Percentiles rank a stretch among this genome's conserved stretches.
These are phyloP conservation scores for Chalara sp. DNA, from an alignment of 2,329 filamentous ascomycete genomes.

Conservation along the genomic window DNA sequence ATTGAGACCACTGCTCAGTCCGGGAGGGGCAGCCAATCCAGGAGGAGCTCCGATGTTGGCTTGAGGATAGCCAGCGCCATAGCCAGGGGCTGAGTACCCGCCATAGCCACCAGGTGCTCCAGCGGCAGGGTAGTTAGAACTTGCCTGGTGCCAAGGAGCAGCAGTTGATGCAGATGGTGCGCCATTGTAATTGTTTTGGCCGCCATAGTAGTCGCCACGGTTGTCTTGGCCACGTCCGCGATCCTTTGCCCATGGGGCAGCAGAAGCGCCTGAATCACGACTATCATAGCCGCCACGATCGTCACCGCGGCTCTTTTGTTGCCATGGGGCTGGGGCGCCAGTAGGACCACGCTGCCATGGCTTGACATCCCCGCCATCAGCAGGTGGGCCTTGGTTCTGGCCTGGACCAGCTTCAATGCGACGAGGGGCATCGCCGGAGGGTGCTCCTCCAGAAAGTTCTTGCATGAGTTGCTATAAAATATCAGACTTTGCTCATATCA, in stretches of 20 bases:
- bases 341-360: conserved; percentile 87
- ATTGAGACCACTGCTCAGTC: conserved; percentile 50
- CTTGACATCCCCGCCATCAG: conserved; percentile 54
- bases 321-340: conserved; percentile 76
- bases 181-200: conserved; percentile 36
- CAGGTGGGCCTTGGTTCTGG: conserved; percentile 42
- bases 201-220: conserved; percentile 40
- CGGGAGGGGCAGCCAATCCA: conserved; percentile 34
- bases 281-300: conserved; percentile 34
- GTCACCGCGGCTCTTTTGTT: conserved; percentile 37
- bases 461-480: conserved; percentile 83
- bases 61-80: conserved; percentile 31
- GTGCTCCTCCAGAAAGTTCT: conserved; percentile 75
- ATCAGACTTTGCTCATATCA: conserved; percentile 11
- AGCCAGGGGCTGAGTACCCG: conserved; percentile 38
- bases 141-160: conserved; percentile 37
- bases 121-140: conserved; percentile 32
- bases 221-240: conserved; percentile 39
- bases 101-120: conserved; percentile 50
- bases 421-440: conserved; percentile 55
- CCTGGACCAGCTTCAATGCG: conserved; percentile 81
- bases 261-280: conserved; percentile 31
- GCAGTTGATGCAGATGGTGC: conserved; percentile 43
- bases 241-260: conserved; percentile 58
- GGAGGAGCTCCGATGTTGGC: conserved; percentile 38